phyloP scores from a whole-genome alignment of 176 grass and related monocot genomes.

The Bolboschoenus planiculmis region DNA sequence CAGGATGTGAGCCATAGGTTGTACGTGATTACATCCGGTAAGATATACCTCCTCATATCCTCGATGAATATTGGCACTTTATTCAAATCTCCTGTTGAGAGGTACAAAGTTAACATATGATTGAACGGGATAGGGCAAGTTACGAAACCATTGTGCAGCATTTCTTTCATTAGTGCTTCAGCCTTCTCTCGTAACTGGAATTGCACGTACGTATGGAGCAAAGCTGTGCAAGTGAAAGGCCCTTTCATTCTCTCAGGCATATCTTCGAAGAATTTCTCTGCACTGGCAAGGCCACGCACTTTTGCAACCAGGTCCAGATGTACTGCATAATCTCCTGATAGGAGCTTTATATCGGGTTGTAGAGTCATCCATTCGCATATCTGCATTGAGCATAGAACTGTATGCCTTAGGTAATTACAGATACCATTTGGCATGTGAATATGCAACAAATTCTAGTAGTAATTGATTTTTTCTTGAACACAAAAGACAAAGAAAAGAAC shows the following conservation, averaged over 20 bases:
- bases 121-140: constrained; percentile 63
- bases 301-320: constrained; percentile 87
- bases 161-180: constrained; percentile 65
- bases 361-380: constrained; percentile 88
- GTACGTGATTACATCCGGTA: constrained; percentile 59
- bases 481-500: neutral
- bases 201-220: constrained; percentile 70
- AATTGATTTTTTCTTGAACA: neutral
- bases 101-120: constrained; percentile 82
- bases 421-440: neutral
- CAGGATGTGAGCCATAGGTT: constrained; percentile 69
- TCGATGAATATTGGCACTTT: constrained; percentile 50
- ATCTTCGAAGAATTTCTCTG: constrained; percentile 88
- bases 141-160: constrained; percentile 45
- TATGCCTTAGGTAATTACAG: neutral
- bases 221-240: constrained; percentile 44
- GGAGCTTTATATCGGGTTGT: constrained; percentile 52
- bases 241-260: constrained; percentile 76
- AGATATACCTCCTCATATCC: constrained; percentile 49
- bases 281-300: constrained; percentile 51
- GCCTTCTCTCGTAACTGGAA: constrained; percentile 40
- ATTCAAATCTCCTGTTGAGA: constrained; percentile 41
- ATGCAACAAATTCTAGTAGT: neutral
- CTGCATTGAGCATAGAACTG: constrained; percentile 2
- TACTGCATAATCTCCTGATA: constrained; percentile 73